Evolutionary conservation across 305 asterid species (phyloP), one percentile per base, ranked within the genome.

Genomic region (Solanum hybrid): DNA sequence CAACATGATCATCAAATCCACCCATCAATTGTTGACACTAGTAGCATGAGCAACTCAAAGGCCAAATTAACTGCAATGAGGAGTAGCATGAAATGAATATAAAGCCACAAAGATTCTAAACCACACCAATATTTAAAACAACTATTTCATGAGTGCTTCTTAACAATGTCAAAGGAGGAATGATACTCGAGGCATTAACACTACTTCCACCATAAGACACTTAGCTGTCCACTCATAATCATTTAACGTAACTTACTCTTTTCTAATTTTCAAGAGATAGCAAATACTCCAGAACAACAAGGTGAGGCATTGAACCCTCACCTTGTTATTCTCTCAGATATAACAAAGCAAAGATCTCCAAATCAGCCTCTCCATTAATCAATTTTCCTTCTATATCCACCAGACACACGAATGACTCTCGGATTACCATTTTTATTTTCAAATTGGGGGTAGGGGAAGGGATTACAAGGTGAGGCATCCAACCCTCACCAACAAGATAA

Each of bases 1-100:
- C 93, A 85, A 92, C 95, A 76, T 93, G 96, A 85, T 96, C 98
- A 91, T 95, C 97, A 89, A 92, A 96, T 60, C 95, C 96, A 86
- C 95, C 94, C 96, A 95, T 95, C 88, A 89, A 64, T 79, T 35
- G 77, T 22, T 5, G 4, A 10, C 22, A 36, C 71, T 78, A 31
- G 27, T 66, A 80, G 79, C 73, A 73, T 89, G 72, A 85, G 37
- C 88, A 89, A 24, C 34, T 46, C 85, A 85, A 85, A 35, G 0
- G 79, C 85, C 85, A 89, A 85, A 85, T 38, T 32, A 51, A 79
- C 66, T 56, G 79, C 35, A 85, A 64, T 13, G 72, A 40, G 24
- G 27, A 81, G 10, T 7, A 79, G 27, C 72, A 80, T 81, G 51
- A 29, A 32, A 81, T 81, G 35, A 69, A 29, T 88, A 81, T 37